Evolutionary conservation across 2,329 filamentous ascomycete genomes (phyloP), one percentile per base, ranked within the genome.

Genomic region (Monilinia polystroma): DNA sequence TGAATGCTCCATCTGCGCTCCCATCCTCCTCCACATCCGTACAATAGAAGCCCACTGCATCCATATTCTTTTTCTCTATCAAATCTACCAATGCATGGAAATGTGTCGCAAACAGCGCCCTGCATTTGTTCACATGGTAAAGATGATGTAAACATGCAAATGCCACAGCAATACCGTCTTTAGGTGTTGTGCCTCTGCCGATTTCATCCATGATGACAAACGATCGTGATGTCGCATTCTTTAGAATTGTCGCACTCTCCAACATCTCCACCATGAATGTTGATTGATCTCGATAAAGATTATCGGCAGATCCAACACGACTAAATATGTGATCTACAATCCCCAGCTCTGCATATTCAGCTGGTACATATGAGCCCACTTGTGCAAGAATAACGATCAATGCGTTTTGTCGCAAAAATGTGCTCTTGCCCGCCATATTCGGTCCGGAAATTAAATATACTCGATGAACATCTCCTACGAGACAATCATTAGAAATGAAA

Each of bases 181-280:
- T 90, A 0, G 94, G 93, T 26, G 95, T 97, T 0, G 96, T 99
- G 11, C 95, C 95, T 58, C 95, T 85, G 0, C 95, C 95, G 49
- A 99, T 91, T 81, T 99, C 95, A 77, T 99, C 95, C 94, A 99
- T 98, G 77, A 99, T 94, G 68, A 95, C 94, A 73, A 99, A 96
- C 0, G 90, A 95, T 32, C 89, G 85, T 1, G 87, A 80, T 0
- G 94, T 98, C 0, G 95, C 94, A 71, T 91, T 84, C 68, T 90
- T 91, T 63, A 99, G 83, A 64, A 99, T 99, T 35, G 90, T 85
- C 1, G 94, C 93, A 26, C 95, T 97, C 79, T 99, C 95, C 2
- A 97, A 84, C 95, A 99, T 99, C 80, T 99, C 95, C 1, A 98
- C 92, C 95, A 99, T 98, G 79, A 99, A 99, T 0, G 96, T 99